Evolutionary conservation across 2,329 filamentous ascomycete species (phyloP).

Genomic region (Botrytis fragariae): DNA sequence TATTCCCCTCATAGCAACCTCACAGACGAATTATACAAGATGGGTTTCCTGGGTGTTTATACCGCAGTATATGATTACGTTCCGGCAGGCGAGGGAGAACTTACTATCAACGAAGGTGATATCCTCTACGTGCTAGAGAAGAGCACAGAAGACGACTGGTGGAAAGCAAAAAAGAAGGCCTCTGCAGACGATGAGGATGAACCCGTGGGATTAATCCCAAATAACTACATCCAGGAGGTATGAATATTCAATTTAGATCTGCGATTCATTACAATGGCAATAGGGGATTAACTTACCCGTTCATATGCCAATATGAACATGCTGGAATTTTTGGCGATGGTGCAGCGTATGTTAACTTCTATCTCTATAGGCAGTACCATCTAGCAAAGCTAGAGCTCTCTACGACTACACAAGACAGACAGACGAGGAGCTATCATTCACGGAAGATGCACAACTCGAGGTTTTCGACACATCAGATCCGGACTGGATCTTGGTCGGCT

Average conservation of each 20-base stretch:
- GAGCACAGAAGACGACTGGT: constrained; percentile 76
- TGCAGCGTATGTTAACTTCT: constrained; percentile 23
- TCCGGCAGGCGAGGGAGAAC: constrained; percentile 81
- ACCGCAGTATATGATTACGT: constrained; percentile 89
- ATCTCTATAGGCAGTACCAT: constrained; percentile 56
- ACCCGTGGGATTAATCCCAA: constrained; percentile 61
- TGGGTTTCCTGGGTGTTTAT: constrained; percentile 92
- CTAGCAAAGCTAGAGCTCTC: constrained; percentile 79
- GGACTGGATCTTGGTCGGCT: constrained; percentile 92
- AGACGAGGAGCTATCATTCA: constrained; percentile 94
- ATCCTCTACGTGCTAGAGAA: constrained; percentile 79
- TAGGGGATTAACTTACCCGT: background rate
- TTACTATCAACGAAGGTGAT: constrained; percentile 82
- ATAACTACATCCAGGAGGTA: constrained; percentile 95
- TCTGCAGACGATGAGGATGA: constrained; percentile 41
- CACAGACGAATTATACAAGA: constrained; percentile 41
- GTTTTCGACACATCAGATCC: constrained; percentile 90
- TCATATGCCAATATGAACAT: background rate
- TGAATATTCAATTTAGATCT: constrained; percentile 37
- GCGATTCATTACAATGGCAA: background rate
- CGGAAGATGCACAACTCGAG: constrained; percentile 77
- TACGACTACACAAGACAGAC: constrained; percentile 97
- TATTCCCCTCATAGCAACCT: constrained; percentile 19
- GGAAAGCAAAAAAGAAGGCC: constrained; percentile 52
- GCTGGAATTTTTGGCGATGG: background rate